Evolutionary conservation across 805 yeast species (phyloP).

Genomic region (Kazachstania psychrophila): DNA sequence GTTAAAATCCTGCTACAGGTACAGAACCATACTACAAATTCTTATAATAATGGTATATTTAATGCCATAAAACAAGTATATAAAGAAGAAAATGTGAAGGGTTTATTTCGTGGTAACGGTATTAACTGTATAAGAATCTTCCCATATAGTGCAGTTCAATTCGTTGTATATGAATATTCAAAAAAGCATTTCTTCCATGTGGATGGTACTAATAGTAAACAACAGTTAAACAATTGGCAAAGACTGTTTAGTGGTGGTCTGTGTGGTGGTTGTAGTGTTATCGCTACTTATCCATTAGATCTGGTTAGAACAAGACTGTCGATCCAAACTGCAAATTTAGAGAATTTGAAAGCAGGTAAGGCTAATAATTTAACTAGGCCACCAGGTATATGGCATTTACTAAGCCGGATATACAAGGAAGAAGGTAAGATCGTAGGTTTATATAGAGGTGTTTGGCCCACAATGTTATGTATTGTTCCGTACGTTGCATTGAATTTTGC

Average conservation of each 20-base stretch:
- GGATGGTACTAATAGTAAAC: conserved; percentile 27
- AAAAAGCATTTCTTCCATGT: conserved; percentile 35
- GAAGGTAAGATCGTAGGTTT: conserved; percentile 81
- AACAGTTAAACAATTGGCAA: conserved; percentile 27
- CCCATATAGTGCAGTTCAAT: conserved; percentile 93
- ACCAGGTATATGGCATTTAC: conserved; percentile 60
- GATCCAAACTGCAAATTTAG: conserved; percentile 69
- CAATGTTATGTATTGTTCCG: conserved; percentile 90
- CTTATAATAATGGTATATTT: conserved; percentile 57
- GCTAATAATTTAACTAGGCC: conserved; percentile 36
- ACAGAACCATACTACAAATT: conserved; percentile 41
- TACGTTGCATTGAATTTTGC: conserved; percentile 91
- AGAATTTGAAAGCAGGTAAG: conserved; percentile 36
- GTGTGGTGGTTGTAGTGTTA: conserved; percentile 74
- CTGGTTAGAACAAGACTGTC: conserved; percentile 82
- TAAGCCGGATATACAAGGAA: conserved; percentile 47
- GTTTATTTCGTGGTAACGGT: conserved; percentile 84
- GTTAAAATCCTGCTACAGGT: conserved; percentile 87
- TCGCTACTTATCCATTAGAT: conserved; percentile 86
- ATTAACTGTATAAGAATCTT: conserved; percentile 82
- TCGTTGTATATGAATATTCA: conserved; percentile 65
- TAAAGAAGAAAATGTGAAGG: conserved; percentile 84
- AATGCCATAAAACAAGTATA: conserved; percentile 72
- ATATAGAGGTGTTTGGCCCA: conserved; percentile 83
- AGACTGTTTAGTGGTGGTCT: conserved; percentile 68